Base-by-base conservation (phyloP, 108 stramenopile species). In the Bacterosira constricta region DNA sequence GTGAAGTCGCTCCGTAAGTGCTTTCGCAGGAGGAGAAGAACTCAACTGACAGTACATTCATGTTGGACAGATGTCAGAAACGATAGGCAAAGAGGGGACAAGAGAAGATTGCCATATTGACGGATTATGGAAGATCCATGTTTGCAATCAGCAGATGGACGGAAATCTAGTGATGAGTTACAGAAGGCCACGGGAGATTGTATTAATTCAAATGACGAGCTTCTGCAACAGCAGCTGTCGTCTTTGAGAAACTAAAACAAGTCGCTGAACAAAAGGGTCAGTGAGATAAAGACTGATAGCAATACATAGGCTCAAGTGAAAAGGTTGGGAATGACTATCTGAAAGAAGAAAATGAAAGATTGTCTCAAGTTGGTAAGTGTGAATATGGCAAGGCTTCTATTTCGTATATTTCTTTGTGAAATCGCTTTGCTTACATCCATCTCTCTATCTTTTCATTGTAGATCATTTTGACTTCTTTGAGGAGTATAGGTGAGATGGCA, bases 281-380 rank as follows among this genome's bases (percentile, higher is more conserved):
- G 20, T 13, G 13, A 13, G 20, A 18, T 49, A 5, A 49, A 49
- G 17, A 49, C 17, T 18, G 47, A 49, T 12, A 41, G 12, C n/a
- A n/a, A n/a, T n/a, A n/a, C n/a, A n/a, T n/a, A n/a, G n/a, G n/a
- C n/a, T n/a, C n/a, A n/a, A n/a, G n/a, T n/a, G n/a, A n/a, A n/a
- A n/a, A n/a, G n/a, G n/a, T n/a, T n/a, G n/a, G n/a, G n/a, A 69
- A 69, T 25, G 53, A 56, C 1, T 38, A 9, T 47, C 13, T 71
- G 38, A 25, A 9, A 25, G 54, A 68, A 49, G 75, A 76, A 23
- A 76, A 76, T 45, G 57, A 68, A 25, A n/a, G 66, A 26, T 29
- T 77, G 29, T 20, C 63, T 9, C 32, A 25, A 7, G 57, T 72
- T 62, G n/a, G n/a, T n/a, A n/a, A n/a, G n/a, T n/a, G n/a, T n/a